Conservation (phyloP, 2,329 filamentous ascomycete species). For the Tolypocladium capitatum region DNA sequence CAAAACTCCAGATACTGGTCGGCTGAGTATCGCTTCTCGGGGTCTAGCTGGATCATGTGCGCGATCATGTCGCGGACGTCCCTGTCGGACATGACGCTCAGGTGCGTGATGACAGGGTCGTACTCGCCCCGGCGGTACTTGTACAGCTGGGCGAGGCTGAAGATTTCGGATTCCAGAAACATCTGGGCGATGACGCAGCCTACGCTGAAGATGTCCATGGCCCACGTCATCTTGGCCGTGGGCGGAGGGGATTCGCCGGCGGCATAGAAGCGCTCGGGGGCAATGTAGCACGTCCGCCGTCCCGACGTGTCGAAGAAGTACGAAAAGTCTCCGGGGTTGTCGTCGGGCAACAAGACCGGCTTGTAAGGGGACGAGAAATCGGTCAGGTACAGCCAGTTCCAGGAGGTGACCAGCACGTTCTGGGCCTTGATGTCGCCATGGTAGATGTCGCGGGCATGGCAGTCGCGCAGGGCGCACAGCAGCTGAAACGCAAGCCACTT, state of each 20-base stretch:
- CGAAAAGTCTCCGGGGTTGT: constrained; percentile 93
- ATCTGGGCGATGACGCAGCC: constrained; percentile 95
- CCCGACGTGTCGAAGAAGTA: constrained; percentile 96
- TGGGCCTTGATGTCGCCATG: constrained; percentile 99
- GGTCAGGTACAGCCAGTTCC: constrained; percentile 98
- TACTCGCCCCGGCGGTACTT: constrained; percentile 90
- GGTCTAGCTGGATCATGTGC: constrained; percentile 93
- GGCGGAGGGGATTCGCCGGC: constrained; percentile 52
- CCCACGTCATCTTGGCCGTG: constrained; percentile 57
- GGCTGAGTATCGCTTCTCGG: constrained; percentile 80
- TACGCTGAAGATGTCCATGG: constrained; percentile 97
- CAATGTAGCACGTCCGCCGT: constrained; percentile 83
- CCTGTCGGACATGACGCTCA: constrained; percentile 77
- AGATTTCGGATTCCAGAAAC: constrained; percentile 91
- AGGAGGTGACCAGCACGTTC: constrained; percentile 91
- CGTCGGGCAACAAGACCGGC: constrained; percentile 81
- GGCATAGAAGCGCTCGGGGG: constrained; percentile 79
- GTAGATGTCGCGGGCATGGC: constrained; percentile 76
- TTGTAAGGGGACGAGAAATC: constrained; percentile 97
- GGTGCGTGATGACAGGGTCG: constrained; percentile 66
- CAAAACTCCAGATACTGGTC: constrained; percentile 91
- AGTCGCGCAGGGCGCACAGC: constrained; percentile 82
- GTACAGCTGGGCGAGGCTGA: constrained; percentile 91
- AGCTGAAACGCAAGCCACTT: constrained; percentile 97
- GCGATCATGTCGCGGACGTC: constrained; percentile 79